Base-by-base conservation (phyloP, 2,329 filamentous ascomycete genomes). In the Aspergillus sp. region DNA sequence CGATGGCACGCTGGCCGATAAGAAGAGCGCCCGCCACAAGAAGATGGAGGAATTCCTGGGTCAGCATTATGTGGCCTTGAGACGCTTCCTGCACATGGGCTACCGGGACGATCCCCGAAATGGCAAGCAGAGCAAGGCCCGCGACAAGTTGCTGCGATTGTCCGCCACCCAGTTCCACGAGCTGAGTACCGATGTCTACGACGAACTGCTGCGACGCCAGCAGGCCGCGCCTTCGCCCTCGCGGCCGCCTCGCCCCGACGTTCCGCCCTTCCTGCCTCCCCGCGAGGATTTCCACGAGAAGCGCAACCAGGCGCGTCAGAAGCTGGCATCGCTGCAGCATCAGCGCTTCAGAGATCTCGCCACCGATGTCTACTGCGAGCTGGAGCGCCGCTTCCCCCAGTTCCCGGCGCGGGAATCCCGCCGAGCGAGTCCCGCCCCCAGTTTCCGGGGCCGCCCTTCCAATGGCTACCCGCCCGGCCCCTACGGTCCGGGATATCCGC, bases 151-250 rank as follows among this genome's bases (percentile, higher is more conserved):
- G 58, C 83, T 97, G 61, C 87, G 94, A 60, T 84, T 99, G 54
- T 96, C 93, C 0, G 83, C 90, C 1, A 91, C 96, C 29, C 95
- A 99, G 76, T 98, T 99, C 76, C 92, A 96, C 77, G 95, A 99
- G 79, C 84, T 99, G 63, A 97, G 93, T 77, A 98, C 94, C 59
- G 95, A 99, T 78, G 94, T 99, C 46, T 98, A 90, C 78, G 95
- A 99, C 77, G 95, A 99, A 78, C 82, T 98, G 65, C 83, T 96
- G 67, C 89, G 95, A 60, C 87, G 95, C 64, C 93, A 98, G 76
- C 85, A 90, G 65, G 82, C 83, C 54, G 83, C 83, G 51, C 79
- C 79, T 31, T 75, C 77, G 51, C 77, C 76, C 5, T 76, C 74
- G 10, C 72, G 75, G 11, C 75, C 77, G 16, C 74, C 76, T 36